Conservation (phyloP, 805 yeast species). For the Saturnispora galanensis region DNA sequence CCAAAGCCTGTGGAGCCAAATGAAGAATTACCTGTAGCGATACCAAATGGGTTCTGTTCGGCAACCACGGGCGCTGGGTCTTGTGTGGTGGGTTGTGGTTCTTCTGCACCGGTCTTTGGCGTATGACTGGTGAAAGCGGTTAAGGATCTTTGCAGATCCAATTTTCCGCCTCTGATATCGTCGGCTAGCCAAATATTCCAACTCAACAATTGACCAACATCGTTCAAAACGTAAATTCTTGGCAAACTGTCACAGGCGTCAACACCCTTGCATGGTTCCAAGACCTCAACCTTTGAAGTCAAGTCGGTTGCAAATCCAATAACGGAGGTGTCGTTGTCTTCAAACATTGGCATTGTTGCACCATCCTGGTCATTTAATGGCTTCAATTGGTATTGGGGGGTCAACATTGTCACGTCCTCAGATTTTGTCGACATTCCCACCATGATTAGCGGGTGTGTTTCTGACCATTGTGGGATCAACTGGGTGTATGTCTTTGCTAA, state of each 20-base stretch:
- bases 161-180: constrained; percentile 31
- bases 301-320: constrained; percentile 62
- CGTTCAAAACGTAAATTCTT: constrained; percentile 49
- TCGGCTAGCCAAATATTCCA: constrained; percentile 57
- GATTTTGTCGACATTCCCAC: constrained; percentile 55
- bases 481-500: constrained; percentile 35
- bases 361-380: constrained; percentile 61
- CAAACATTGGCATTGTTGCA: constrained; percentile 66
- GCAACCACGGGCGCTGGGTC: neutral
- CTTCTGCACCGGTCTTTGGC: neutral
- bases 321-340: constrained; percentile 59
- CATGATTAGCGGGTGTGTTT: constrained; percentile 24
- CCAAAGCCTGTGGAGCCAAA: neutral
- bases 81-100: neutral
- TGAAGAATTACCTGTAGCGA: neutral
- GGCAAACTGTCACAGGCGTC: constrained; percentile 58
- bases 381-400: constrained; percentile 29
- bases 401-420: constrained; percentile 46
- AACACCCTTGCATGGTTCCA: constrained; percentile 47
- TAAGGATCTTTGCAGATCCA: constrained; percentile 7
- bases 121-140: neutral
- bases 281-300: constrained; percentile 32
- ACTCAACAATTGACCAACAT: constrained; percentile 49
- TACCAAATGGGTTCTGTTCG: neutral
- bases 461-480: constrained; percentile 33